These are phyloP conservation scores for Nissolia schottii DNA, from an alignment of 306 rosid genomes.

Conservation along the genomic window DNA sequence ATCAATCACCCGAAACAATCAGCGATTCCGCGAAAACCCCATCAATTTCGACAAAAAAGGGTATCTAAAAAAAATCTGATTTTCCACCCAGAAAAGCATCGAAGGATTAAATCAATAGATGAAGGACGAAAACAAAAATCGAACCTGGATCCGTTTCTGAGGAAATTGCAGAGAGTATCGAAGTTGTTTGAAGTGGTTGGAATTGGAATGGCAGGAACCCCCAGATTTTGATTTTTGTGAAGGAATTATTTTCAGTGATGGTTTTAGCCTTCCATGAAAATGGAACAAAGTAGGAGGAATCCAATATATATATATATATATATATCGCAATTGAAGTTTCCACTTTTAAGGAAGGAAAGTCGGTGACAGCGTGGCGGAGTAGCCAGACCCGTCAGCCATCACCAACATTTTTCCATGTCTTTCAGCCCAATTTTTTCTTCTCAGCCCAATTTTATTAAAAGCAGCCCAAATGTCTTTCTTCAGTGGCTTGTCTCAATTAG, in stretches of 20 bases:
- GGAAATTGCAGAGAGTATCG: background rate
- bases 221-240: background rate
- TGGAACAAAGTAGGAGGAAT: too few relatives aligned
- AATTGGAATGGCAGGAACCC: constrained; percentile 12
- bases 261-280: background rate
- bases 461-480: too few relatives aligned
- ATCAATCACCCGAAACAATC: background rate
- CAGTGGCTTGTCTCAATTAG: too few relatives aligned
- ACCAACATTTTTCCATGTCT: too few relatives aligned
- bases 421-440: too few relatives aligned
- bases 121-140: constrained; percentile 14
- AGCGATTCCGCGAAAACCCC: background rate
- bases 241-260: background rate
- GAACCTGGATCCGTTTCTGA: constrained; percentile 26
- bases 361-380: background rate
- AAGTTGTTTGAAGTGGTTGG: background rate
- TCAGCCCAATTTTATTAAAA: too few relatives aligned
- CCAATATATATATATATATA: too few relatives aligned
- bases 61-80: background rate
- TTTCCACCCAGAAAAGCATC: background rate
- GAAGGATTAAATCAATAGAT: too few relatives aligned
- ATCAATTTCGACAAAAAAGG: background rate
- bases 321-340: too few relatives aligned
- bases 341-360: too few relatives aligned
- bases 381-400: background rate